Conservation (phyloP, 2,329 filamentous ascomycete species). For the Bisporella sp. region DNA sequence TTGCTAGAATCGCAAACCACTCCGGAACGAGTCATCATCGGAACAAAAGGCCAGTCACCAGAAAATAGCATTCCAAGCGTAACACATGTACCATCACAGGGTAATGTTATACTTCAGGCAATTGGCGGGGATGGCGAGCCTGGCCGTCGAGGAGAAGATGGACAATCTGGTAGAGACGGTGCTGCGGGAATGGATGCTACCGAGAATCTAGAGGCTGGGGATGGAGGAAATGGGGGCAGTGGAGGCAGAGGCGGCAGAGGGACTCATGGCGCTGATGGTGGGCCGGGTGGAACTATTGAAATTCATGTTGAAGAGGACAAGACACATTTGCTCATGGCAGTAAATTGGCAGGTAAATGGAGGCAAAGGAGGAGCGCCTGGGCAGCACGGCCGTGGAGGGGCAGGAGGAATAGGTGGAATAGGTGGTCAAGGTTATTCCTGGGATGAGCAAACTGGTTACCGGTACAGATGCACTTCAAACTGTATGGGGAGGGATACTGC, state of each 20-base stretch:
- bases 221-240: no score
- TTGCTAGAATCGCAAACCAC: background rate
- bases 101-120: conserved; percentile 4
- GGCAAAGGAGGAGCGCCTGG: conserved; percentile 7
- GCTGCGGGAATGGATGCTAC: conserved; percentile 3
- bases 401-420: conserved; percentile 9
- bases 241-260: background rate
- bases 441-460: conserved; percentile 6
- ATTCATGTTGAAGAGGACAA: conserved; percentile 8
- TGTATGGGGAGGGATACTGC: background rate
- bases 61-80: conserved; percentile 1
- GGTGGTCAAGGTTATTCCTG: conserved; percentile 7
- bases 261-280: conserved; percentile 7
- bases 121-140: conserved; percentile 6
- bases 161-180: conserved; percentile 2
- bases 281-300: conserved; percentile 5
- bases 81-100: conserved; percentile 3
- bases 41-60: conserved; percentile 1
- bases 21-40: conserved; percentile 7
- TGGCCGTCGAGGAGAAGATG: conserved; percentile 4
- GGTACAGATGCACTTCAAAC: conserved; percentile 5
- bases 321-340: conserved; percentile 6
- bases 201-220: no score
- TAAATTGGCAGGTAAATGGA: conserved; percentile 5
- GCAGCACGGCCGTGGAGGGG: conserved; percentile 5